Conservation (phyloP, 805 yeast genomes). For the Metschnikowia peoriensis region DNA sequence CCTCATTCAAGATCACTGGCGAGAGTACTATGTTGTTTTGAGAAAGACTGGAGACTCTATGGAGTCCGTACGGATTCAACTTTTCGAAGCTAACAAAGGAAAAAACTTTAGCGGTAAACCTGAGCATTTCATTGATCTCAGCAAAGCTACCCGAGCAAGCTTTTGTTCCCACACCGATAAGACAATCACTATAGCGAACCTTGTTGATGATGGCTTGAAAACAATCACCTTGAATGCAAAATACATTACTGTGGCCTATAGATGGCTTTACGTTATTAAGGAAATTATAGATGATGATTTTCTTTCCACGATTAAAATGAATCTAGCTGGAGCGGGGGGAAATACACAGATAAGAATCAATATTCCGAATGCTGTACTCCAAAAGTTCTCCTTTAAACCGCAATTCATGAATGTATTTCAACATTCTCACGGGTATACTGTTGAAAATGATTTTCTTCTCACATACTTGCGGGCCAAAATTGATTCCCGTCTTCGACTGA, state of each 20-base stretch:
- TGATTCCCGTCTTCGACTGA: not conserved
- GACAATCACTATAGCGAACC: constrained; percentile 53
- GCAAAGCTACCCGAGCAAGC: constrained; percentile 31
- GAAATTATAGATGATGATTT: constrained; percentile 41
- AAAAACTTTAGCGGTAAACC: constrained; percentile 22
- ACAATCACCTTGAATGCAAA: constrained; percentile 58
- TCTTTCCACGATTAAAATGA: constrained; percentile 29
- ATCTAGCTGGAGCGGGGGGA: constrained; percentile 50
- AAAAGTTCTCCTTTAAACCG: constrained; percentile 9
- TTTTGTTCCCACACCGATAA: constrained; percentile 71
- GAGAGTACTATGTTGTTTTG: constrained; percentile 71
- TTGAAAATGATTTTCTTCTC: constrained; percentile 26
- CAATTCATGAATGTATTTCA: constrained; percentile 10
- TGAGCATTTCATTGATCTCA: constrained; percentile 20
- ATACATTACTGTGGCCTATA: constrained; percentile 50
- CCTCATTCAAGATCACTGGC: constrained; percentile 69
- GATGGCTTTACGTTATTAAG: constrained; percentile 63
- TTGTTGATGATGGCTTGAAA: constrained; percentile 20
- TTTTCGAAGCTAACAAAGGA: constrained; percentile 49
- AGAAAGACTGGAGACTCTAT: constrained; percentile 54
- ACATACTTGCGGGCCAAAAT: constrained; percentile 41
- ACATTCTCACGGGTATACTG: constrained; percentile 24
- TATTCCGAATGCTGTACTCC: constrained; percentile 36
- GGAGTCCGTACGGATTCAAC: constrained; percentile 60
- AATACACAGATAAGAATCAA: constrained; percentile 43